Evolutionary conservation across 2,329 filamentous ascomycete genomes (phyloP).

Genomic region (Ophioceras dolichostomum): DNA sequence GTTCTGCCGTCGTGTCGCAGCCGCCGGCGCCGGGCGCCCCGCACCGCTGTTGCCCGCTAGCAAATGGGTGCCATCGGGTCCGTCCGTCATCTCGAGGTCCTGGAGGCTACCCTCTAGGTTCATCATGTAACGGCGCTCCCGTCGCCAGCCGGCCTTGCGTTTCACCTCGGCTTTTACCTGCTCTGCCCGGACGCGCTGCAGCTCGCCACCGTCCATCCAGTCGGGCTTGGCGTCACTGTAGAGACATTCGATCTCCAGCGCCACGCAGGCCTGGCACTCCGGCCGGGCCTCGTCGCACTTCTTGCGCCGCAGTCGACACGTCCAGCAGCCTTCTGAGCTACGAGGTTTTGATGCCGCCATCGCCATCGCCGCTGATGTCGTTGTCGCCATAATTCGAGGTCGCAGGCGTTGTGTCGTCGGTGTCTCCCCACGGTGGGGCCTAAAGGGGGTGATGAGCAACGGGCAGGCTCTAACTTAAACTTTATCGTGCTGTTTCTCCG

Average conservation of each 20-base stretch:
- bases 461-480: too few species aligned
- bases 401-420: too few species aligned
- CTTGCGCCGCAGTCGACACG: slow-evolving; percentile 47
- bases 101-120: slow-evolving; percentile 19
- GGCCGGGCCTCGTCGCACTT: slow-evolving; percentile 46
- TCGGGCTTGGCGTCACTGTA: slow-evolving; percentile 38
- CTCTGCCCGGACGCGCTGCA: slow-evolving; percentile 37
- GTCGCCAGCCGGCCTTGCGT: slow-evolving; percentile 34
- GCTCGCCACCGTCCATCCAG: slow-evolving; percentile 42
- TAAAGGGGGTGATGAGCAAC: too few species aligned
- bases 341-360: slow-evolving; percentile 17
- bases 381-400: too few species aligned
- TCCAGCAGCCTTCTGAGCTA: slow-evolving; percentile 43
- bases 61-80: slow-evolving; percentile 7
- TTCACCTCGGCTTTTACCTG: slow-evolving; percentile 46
- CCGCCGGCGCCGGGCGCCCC: slow-evolving; percentile 1
- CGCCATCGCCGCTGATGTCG: not conserved
- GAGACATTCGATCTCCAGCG: slow-evolving; percentile 44
- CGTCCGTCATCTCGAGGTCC: slow-evolving; percentile 12
- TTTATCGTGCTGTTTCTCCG: too few species aligned
- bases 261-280: slow-evolving; percentile 34
- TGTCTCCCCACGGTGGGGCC: too few species aligned
- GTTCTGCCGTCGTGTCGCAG: too few species aligned
- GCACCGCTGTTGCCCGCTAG: not conserved
- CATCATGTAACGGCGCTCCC: slow-evolving; percentile 34